Evolutionary conservation across 176 grass and related monocot species (phyloP).

Genomic region (Triticum timopheevii): DNA sequence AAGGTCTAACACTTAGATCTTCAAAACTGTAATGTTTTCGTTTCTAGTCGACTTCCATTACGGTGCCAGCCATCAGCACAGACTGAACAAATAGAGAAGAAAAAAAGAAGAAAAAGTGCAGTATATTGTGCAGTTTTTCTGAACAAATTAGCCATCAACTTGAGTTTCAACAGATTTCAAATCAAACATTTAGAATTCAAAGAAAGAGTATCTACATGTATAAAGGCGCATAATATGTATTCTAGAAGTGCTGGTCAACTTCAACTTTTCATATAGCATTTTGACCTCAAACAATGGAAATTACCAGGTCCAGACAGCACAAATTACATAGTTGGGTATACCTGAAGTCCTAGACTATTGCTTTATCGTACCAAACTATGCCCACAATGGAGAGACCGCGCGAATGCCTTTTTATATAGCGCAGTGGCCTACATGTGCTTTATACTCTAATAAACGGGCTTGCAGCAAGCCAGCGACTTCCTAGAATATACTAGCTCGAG

Average conservation of each 20-base stretch:
- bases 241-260: neutral
- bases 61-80: neutral
- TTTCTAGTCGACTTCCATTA: neutral
- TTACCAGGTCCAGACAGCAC: neutral
- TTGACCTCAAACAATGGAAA: neutral
- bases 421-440: neutral
- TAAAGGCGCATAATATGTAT: neutral
- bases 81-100: constrained; percentile 2
- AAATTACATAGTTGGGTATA: neutral
- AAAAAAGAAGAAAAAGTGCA: too few species aligned
- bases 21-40: neutral
- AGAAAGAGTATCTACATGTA: constrained; percentile 11
- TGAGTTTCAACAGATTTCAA: constrained; percentile 13
- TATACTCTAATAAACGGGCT: constrained; percentile 5
- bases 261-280: neutral
- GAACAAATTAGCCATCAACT: neutral
- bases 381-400: neutral
- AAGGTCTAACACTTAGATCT: neutral
- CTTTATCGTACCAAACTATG: constrained; percentile 14
- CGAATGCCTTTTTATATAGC: constrained; percentile 1
- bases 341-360: neutral
- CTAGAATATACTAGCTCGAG: constrained; percentile 34
- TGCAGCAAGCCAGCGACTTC: constrained; percentile 21
- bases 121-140: too few species aligned
- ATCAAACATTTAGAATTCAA: neutral